phyloP scores from a whole-genome alignment of 2,329 filamentous ascomycete species.

The Alternaria panax region DNA sequence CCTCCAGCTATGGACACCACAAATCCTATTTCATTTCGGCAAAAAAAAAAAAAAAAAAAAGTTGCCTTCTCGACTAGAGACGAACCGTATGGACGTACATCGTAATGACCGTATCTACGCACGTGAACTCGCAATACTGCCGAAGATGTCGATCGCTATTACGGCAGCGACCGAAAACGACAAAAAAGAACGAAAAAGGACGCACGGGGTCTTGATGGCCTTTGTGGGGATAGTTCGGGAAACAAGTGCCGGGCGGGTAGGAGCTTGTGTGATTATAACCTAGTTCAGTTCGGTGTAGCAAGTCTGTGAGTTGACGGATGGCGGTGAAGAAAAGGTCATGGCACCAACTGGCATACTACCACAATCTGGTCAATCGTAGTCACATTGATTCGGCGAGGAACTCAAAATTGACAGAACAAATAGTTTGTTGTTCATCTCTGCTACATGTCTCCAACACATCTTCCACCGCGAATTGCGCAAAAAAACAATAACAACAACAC shows the following conservation, averaged over 20 bases:
- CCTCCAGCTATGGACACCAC: background rate
- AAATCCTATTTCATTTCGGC: background rate
- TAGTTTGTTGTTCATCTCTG: background rate
- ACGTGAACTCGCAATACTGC: background rate
- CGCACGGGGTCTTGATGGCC: background rate
- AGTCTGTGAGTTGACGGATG: too few relatives aligned
- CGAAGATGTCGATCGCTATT: background rate
- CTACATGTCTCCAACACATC: background rate
- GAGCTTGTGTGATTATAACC: background rate
- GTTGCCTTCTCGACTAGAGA: background rate
- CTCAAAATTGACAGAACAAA: background rate
- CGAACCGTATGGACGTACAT: background rate
- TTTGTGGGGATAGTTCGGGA: background rate
- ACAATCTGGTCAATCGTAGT: background rate
- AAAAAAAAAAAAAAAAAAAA: background rate
- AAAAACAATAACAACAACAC: too few relatives aligned
- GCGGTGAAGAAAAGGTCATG: background rate
- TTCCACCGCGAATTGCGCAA: background rate
- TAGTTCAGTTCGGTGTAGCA: background rate
- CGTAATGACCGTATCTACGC: background rate
- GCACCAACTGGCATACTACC: background rate
- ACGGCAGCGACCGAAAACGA: background rate
- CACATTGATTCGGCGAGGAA: background rate
- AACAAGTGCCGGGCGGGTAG: background rate
- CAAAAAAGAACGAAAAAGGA: background rate